Evolutionary conservation across 306 rosid genomes (phyloP).

Genomic region (Glycyrrhiza uralensis): DNA sequence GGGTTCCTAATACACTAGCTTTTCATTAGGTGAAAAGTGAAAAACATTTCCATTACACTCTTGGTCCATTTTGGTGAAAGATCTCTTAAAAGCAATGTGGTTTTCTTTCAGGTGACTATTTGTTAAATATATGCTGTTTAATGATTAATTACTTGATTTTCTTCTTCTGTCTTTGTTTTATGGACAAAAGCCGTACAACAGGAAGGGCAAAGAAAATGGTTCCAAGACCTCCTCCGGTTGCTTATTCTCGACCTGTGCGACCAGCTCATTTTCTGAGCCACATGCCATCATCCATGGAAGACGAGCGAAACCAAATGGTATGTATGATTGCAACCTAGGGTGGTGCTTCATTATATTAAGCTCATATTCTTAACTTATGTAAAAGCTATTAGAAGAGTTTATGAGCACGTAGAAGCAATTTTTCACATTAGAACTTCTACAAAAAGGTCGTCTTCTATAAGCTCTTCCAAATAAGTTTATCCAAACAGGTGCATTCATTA

Average conservation of each 20-base stretch:
- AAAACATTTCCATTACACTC: neutral
- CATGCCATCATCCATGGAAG: constrained; percentile 31
- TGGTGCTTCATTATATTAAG: neutral
- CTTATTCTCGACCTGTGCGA: constrained; percentile 35
- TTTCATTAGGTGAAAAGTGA: neutral
- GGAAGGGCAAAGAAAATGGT: constrained; percentile 56
- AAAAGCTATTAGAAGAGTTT: too few relatives aligned
- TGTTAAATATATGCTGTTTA: neutral
- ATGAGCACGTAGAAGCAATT: too few relatives aligned
- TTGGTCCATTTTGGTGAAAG: neutral
- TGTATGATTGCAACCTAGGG: neutral
- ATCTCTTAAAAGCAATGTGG: neutral
- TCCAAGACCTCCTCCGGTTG: constrained; percentile 77
- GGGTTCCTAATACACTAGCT: neutral
- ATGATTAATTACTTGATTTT: neutral
- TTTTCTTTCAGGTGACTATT: constrained; percentile 5
- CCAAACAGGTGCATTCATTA: too few relatives aligned
- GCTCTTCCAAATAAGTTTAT: too few relatives aligned
- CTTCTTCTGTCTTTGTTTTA: neutral
- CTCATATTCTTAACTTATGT: too few relatives aligned
- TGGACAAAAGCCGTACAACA: constrained; percentile 44
- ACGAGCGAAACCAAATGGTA: constrained; percentile 55
- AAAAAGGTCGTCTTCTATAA: too few relatives aligned
- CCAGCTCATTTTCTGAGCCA: constrained; percentile 36
- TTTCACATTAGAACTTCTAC: too few relatives aligned